Evolutionary conservation across 2,329 filamentous ascomycete genomes (phyloP).

Genomic region (Pseudogymnoascus sp.): DNA sequence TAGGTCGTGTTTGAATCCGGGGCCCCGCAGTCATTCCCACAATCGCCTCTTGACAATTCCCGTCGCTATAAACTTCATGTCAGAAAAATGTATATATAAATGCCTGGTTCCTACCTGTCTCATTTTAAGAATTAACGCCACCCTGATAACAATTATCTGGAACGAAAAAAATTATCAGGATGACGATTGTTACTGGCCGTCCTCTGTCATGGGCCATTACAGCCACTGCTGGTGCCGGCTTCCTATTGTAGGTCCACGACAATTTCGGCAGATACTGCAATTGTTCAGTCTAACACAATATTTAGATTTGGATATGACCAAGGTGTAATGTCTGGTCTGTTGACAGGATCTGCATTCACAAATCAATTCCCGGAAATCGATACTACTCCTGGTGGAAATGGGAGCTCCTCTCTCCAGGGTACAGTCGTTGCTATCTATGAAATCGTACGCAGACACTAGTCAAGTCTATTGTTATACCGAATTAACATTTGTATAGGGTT

Average conservation of each 20-base stretch:
- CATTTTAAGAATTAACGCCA: not conserved
- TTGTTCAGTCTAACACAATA: slow-evolving; percentile 22
- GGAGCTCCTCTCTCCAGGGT: slow-evolving; percentile 37
- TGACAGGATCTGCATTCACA: slow-evolving; percentile 57
- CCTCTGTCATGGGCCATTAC: slow-evolving; percentile 34
- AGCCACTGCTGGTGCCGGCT: slow-evolving; percentile 30
- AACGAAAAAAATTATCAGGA: not conserved
- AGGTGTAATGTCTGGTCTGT: slow-evolving; percentile 63
- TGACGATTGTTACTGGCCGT: slow-evolving; percentile 24
- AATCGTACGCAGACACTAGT: slow-evolving; percentile 30
- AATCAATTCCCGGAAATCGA: slow-evolving; percentile 44
- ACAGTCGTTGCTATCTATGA: slow-evolving; percentile 40
- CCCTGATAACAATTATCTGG: not conserved
- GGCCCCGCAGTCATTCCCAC: not conserved
- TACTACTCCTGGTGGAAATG: slow-evolving; percentile 27
- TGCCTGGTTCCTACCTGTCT: too few species aligned
- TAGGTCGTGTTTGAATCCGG: not conserved
- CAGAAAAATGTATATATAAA: not conserved
- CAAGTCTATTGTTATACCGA: not conserved
- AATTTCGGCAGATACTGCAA: slow-evolving; percentile 7
- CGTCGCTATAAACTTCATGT: too few species aligned
- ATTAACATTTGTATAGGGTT: not conserved
- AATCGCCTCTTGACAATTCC: not conserved
- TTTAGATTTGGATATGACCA: slow-evolving; percentile 51
- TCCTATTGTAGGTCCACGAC: slow-evolving; percentile 25